Evolutionary conservation across 106 monocot genomes (phyloP).

Genomic region (Allium cepa): DNA sequence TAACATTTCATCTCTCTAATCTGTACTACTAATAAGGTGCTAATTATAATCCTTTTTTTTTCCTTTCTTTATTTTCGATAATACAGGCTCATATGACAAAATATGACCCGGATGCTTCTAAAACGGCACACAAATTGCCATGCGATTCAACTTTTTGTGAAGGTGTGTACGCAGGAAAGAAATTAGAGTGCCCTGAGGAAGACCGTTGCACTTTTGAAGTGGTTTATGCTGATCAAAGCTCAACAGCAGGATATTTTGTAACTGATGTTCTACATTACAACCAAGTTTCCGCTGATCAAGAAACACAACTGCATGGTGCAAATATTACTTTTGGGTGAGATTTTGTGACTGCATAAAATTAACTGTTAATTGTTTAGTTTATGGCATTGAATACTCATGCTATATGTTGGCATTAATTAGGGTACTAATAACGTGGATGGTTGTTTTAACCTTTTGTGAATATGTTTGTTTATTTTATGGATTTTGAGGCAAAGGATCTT

Average conservation of each 20-base stretch:
- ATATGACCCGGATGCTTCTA: slow-evolving; percentile 40
- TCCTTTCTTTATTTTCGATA: no score
- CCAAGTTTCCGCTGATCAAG: slow-evolving; percentile 32
- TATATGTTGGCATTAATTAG: no score
- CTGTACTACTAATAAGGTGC: no score
- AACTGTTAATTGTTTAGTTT: no score
- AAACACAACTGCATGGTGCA: slow-evolving; percentile 31
- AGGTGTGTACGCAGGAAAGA: slow-evolving; percentile 11
- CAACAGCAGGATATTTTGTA: slow-evolving; percentile 44
- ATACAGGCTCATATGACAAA: slow-evolving; percentile 29
- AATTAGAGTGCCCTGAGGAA: slow-evolving; percentile 18
- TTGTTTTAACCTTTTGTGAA: no score
- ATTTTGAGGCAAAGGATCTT: no score
- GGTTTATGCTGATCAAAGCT: slow-evolving; percentile 62
- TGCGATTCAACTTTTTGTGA: slow-evolving; percentile 40
- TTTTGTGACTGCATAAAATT: no score
- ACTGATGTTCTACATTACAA: slow-evolving; percentile 38
- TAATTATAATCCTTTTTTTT: no score
- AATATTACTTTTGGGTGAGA: slow-evolving; percentile 53
- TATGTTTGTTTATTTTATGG: no score
- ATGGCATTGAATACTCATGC: no score
- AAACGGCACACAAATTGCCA: slow-evolving; percentile 12
- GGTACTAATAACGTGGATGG: no score
- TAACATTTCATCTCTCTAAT: no score
- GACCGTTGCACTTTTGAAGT: slow-evolving; percentile 38